Percentiles rank a stretch among this genome's conserved stretches.
Evolutionary conservation across 2,329 filamentous ascomycete species (phyloP).

Genomic region (Alternaria sp.): DNA sequence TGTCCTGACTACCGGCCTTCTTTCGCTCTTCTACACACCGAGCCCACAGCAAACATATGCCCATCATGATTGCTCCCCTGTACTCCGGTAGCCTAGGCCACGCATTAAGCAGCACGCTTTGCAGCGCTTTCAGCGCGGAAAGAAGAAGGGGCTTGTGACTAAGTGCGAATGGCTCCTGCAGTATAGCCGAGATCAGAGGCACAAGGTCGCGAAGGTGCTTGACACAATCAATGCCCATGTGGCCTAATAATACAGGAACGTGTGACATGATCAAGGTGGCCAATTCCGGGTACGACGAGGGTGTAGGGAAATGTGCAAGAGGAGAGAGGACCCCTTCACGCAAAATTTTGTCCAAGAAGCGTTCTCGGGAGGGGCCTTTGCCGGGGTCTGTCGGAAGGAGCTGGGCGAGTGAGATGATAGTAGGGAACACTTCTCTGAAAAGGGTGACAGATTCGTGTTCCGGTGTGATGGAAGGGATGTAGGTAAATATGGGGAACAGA

Average conservation of each 20-base stretch:
- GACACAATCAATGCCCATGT: constrained; percentile 66
- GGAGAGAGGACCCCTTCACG: constrained; percentile 52
- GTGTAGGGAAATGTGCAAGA: constrained; percentile 60
- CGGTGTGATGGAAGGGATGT: constrained; percentile 77
- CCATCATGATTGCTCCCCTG: constrained; percentile 68
- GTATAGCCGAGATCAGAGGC: constrained; percentile 67
- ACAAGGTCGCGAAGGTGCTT: constrained; percentile 75
- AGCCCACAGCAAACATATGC: constrained; percentile 54
- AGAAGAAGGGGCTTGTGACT: constrained; percentile 61
- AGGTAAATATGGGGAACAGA: constrained; percentile 74
- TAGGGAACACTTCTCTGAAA: constrained; percentile 69
- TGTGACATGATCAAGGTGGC: constrained; percentile 63
- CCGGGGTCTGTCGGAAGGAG: constrained; percentile 2
- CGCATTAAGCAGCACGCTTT: constrained; percentile 65
- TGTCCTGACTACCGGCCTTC: constrained; percentile 22
- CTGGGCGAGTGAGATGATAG: constrained; percentile 64
- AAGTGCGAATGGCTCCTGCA: constrained; percentile 72
- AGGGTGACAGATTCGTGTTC: constrained; percentile 71
- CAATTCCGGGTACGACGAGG: constrained; percentile 61
- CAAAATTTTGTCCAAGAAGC: constrained; percentile 54
- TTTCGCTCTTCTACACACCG: constrained; percentile 27
- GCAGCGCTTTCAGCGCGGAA: constrained; percentile 61
- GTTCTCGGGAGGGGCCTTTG: constrained; percentile 16
- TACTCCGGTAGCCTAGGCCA: constrained; percentile 73
- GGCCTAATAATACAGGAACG: constrained; percentile 57